Evolutionary conservation across 2,329 filamentous ascomycete genomes (phyloP).

Genomic region (Fusarium hostae): DNA sequence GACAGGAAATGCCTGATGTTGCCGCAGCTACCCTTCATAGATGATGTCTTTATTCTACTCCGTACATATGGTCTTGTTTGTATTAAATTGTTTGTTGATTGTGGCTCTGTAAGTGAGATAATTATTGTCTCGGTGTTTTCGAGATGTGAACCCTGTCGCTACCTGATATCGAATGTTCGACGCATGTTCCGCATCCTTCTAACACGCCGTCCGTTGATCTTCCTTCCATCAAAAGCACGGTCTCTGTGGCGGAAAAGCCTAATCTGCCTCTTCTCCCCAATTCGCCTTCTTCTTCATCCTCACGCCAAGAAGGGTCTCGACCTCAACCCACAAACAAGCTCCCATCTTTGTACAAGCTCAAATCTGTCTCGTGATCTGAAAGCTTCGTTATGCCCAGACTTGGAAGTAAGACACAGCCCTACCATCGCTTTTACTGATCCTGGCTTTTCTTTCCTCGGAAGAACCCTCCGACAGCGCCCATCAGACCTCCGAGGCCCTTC

Average conservation of each 20-base stretch:
- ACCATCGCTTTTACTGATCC: not conserved
- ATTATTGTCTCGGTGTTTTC: not conserved
- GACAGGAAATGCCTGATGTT: constrained; percentile 16
- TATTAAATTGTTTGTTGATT: not conserved
- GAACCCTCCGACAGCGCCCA: constrained; percentile 67
- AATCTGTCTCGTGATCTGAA: constrained; percentile 8
- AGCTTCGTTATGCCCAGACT: constrained; percentile 1
- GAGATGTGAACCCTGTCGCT: not conserved
- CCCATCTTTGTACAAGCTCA: constrained; percentile 27
- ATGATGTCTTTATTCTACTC: not conserved
- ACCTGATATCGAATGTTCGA: constrained; percentile 40
- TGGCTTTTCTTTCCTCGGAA: constrained; percentile 62
- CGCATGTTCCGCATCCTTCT: constrained; percentile 27
- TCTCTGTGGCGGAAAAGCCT: constrained; percentile 25
- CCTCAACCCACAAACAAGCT: constrained; percentile 19
- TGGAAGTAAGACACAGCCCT: not conserved
- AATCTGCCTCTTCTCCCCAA: constrained; percentile 1
- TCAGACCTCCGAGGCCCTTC: constrained; percentile 65
- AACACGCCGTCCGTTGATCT: constrained; percentile 16
- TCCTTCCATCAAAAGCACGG: constrained; percentile 9
- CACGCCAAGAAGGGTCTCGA: constrained; percentile 37
- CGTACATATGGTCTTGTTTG: not conserved
- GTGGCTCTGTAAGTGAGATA: not conserved
- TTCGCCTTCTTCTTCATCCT: constrained; percentile 31
- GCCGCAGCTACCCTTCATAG: constrained; percentile 7